Conservation (phyloP, 257 asterid genomes). For the Scutellaria baicalensis region DNA sequence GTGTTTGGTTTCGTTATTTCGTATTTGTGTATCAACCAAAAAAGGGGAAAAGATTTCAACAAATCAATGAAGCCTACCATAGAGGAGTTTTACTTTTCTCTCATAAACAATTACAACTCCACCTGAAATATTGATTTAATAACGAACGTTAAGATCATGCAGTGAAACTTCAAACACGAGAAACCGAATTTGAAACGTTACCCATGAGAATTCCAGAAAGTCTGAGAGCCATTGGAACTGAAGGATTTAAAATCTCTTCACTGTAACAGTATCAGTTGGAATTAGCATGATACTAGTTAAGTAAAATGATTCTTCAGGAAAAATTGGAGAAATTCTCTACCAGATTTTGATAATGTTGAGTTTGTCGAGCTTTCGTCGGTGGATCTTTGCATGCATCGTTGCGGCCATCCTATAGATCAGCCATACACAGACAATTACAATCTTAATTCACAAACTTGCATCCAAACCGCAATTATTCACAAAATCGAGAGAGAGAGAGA, state of each 20-base stretch:
- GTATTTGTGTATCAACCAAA: background rate
- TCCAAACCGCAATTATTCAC: background rate
- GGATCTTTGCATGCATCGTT: slow-evolving; percentile 72
- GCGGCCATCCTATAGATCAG: slow-evolving; percentile 85
- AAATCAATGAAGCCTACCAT: slow-evolving; percentile 38
- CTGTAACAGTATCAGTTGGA: slow-evolving; percentile 26
- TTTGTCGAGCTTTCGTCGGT: slow-evolving; percentile 60
- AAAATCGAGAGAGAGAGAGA: no score
- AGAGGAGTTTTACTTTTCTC: slow-evolving; percentile 84
- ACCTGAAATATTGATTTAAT: slow-evolving; percentile 32
- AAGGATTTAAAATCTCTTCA: slow-evolving; percentile 83
- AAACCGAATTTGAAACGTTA: slow-evolving; percentile 14
- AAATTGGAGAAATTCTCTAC: slow-evolving; percentile 16
- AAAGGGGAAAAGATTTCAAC: background rate
- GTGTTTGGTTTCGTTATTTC: background rate
- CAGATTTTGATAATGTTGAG: slow-evolving; percentile 80
- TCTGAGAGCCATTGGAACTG: slow-evolving; percentile 95
- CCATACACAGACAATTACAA: background rate
- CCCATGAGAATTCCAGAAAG: slow-evolving; percentile 99
- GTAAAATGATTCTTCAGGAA: background rate
- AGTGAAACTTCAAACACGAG: background rate
- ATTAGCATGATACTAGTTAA: background rate
- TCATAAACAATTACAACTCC: slow-evolving; percentile 95
- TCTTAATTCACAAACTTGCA: background rate
- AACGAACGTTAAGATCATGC: background rate